A percentile compares a stretch with the other conserved stretches of the same genome.
phyloP scores from a whole-genome alignment of 116 monocot genomes.

The Cymodocea nodosa region DNA sequence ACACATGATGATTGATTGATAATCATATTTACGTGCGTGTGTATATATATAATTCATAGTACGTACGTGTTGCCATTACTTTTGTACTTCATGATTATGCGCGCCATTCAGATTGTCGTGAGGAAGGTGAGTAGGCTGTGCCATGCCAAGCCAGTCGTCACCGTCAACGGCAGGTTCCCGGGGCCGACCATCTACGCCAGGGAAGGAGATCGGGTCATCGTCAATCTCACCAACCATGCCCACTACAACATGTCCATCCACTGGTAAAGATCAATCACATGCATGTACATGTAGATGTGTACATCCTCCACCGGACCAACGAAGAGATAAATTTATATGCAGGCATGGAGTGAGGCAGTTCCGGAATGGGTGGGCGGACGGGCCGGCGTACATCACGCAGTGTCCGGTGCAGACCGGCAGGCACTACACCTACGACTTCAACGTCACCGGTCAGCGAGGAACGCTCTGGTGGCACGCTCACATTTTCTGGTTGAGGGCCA shows the following conservation, averaged over 20 bases:
- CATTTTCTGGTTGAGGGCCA: conserved; percentile 39
- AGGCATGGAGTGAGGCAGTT: conserved; percentile 41
- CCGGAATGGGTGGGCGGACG: conserved; percentile 41
- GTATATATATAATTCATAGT: no score
- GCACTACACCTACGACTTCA: conserved; percentile 44
- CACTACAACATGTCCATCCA: conserved; percentile 43
- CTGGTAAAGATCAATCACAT: conserved; percentile 21
- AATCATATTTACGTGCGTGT: neutral
- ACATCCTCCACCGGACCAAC: no score
- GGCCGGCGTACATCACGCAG: conserved; percentile 45
- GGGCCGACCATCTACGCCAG: conserved; percentile 38
- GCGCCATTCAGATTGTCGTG: conserved; percentile 24
- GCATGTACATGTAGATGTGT: no score
- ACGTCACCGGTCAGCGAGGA: conserved; percentile 32
- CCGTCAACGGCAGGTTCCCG: conserved; percentile 40
- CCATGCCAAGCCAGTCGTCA: conserved; percentile 36
- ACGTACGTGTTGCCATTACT: no score
- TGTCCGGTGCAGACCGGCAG: conserved; percentile 33
- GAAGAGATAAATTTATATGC: neutral
- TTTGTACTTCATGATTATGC: no score
- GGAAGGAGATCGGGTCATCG: conserved; percentile 41
- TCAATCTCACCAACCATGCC: conserved; percentile 36
- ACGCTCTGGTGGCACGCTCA: conserved; percentile 51
- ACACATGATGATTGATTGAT: neutral
- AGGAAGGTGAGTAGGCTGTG: conserved; percentile 30